Base-by-base conservation (phyloP, 805 yeast genomes). In the Candida michaelii region DNA sequence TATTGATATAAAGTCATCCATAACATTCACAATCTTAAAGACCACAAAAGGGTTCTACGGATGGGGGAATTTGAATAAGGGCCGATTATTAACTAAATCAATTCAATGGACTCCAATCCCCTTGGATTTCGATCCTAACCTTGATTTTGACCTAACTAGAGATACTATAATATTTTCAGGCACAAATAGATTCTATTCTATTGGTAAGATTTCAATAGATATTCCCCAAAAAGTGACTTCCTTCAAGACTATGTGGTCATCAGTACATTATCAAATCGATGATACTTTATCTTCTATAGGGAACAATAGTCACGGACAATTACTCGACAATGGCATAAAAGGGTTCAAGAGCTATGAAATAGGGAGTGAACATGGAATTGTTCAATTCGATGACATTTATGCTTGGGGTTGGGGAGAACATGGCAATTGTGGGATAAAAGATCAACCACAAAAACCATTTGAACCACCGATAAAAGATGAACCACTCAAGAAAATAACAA, bases 341-440 rank as follows among this genome's bases (percentile, higher is more conserved):
- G 46, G 57, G 24, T 37, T 17, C 27, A 45, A 6, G 17, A 5
- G 3, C 5, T 45, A 29, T 21, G 33, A 15, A 66, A 69, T 40
- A 67, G 99, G 99, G 0, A 87, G 96, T 59, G 98, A 91, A 56
- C 99, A 91, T 60, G 95, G 93, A 0, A 53, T 89, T 13, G 52
- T 77, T 9, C 56, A 60, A 5, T 39, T 52, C 1, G n/a, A 57
- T 12, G 38, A 43, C 7, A 82, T 89, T 0, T 66, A 56, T 42
- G 75, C 90, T 2, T 93, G 98, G 98, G 99, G 99, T 0, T 91
- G 99, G 99, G 97, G 97, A 11, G 98, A 93, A 56, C 99, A 91
- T 61, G 99, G 99, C 0, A 91, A 91, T 58, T 91, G 98, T 63
- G 96, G 96, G 0, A 21, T 14, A 2, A 40, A 49, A 35, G 39